phyloP scores from a whole-genome alignment of 768 basidiomycete genomes.

The Boletus sp. region DNA sequence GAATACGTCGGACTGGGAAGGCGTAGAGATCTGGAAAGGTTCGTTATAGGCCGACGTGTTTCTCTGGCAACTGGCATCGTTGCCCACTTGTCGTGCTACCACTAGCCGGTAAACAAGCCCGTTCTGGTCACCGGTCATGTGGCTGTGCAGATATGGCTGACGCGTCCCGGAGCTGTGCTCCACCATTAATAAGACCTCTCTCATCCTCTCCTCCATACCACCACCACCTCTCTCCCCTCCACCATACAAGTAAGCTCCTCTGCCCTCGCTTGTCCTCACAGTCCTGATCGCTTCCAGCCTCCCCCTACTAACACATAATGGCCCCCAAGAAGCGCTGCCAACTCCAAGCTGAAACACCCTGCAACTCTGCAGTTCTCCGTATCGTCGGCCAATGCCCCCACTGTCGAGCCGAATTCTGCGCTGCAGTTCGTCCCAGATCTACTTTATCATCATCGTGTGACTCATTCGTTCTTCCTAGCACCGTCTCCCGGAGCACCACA shows the following conservation, averaged over 20 bases:
- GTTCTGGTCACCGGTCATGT: conserved; percentile 4
- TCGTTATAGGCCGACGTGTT: background rate
- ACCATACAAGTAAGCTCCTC: background rate
- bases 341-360: conserved; percentile 50
- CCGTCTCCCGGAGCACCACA: conserved; percentile 86
- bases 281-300: conserved; percentile 1
- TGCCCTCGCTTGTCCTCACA: background rate
- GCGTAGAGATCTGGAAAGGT: conserved; percentile 71
- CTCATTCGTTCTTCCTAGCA: conserved; percentile 49
- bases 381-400: conserved; percentile 85
- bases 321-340: conserved; percentile 88
- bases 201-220: background rate
- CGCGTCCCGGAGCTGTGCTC: conserved; percentile 33
- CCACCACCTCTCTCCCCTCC: background rate
- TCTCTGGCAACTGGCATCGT: too few species aligned
- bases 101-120: background rate
- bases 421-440: conserved; percentile 49
- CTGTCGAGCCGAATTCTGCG: conserved; percentile 77
- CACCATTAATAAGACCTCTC: conserved; percentile 24
- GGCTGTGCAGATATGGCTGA: conserved; percentile 30
- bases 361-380: conserved; percentile 77
- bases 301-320: conserved; percentile 43
- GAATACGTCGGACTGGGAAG: conserved; percentile 74
- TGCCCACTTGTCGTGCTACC: background rate
- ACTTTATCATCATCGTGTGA: background rate